Evolutionary conservation across 2,329 filamentous ascomycete species (phyloP).

Genomic region (Botrytis byssoidea): DNA sequence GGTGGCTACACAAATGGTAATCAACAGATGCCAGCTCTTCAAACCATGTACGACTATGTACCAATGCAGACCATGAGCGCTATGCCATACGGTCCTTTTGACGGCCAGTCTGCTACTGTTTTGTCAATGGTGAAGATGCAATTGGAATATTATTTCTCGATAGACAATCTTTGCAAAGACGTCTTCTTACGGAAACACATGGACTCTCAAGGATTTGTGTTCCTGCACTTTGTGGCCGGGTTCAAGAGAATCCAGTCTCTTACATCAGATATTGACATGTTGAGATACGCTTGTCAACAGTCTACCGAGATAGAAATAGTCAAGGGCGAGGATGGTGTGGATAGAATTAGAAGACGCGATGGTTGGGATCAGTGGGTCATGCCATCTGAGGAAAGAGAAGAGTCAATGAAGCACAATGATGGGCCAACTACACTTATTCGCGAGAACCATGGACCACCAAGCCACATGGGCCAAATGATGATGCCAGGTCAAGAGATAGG

Average conservation of each 20-base stretch:
- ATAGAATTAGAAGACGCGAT: conserved; percentile 72
- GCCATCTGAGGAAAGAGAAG: conserved; percentile 67
- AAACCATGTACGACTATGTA: conserved; percentile 57
- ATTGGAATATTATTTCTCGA: conserved; percentile 94
- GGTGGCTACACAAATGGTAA: conserved; percentile 39
- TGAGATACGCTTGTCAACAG: conserved; percentile 73
- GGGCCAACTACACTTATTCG: conserved; percentile 52
- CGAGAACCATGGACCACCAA: conserved; percentile 29
- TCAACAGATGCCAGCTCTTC: conserved; percentile 44
- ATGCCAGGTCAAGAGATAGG: conserved; percentile 34
- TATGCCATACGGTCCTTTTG: conserved; percentile 56
- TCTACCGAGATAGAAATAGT: conserved; percentile 73
- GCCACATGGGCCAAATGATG: conserved; percentile 32
- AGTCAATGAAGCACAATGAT: conserved; percentile 70
- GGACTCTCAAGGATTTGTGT: conserved; percentile 93
- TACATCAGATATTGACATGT: conserved; percentile 67
- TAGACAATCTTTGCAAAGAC: conserved; percentile 94
- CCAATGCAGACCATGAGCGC: conserved; percentile 56
- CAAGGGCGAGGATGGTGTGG: conserved; percentile 70
- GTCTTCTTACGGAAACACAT: conserved; percentile 84
- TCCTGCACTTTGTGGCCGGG: conserved; percentile 71
- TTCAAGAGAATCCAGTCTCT: conserved; percentile 82
- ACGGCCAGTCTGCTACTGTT: conserved; percentile 49
- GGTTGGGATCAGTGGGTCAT: conserved; percentile 82
- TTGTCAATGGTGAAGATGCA: conserved; percentile 46